Evolutionary conservation across 208 protist species (phyloP).

Genomic region (Naegleria gruberi): DNA sequence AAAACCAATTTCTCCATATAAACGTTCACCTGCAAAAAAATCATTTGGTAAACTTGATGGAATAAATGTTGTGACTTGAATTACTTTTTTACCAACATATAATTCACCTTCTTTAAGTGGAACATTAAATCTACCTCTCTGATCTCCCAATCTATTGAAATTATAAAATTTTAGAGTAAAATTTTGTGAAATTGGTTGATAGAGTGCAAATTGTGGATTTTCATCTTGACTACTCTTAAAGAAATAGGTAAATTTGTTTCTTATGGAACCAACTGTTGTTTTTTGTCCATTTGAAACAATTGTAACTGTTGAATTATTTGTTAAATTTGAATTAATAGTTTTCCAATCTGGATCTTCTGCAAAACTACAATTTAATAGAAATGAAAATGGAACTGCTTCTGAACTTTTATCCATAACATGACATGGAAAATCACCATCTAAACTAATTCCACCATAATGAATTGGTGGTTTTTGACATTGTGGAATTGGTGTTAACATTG

Average conservation of each 20-base stretch:
- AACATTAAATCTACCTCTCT: neutral
- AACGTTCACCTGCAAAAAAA: neutral
- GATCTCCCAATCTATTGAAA: neutral
- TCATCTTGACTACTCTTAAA: neutral
- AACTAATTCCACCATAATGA: neutral
- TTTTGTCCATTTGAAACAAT: neutral
- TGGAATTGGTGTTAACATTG: neutral
- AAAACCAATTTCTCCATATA: neutral
- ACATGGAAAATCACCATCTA: constrained; percentile 7
- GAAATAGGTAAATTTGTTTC: neutral
- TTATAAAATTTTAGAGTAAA: neutral
- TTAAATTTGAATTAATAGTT: neutral
- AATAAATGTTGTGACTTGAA: neutral
- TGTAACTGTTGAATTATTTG: neutral
- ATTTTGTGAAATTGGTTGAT: neutral
- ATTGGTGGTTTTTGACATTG: neutral
- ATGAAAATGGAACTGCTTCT: neutral
- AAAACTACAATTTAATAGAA: neutral
- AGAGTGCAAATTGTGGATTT: neutral
- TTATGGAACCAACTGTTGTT: neutral
- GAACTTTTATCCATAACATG: neutral
- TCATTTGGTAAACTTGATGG: neutral
- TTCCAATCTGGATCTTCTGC: neutral
- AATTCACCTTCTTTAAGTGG: neutral
- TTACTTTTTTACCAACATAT: neutral